Conservation (phyloP, 2,329 filamentous ascomycete genomes). For the Ceratocystis ficicola region DNA sequence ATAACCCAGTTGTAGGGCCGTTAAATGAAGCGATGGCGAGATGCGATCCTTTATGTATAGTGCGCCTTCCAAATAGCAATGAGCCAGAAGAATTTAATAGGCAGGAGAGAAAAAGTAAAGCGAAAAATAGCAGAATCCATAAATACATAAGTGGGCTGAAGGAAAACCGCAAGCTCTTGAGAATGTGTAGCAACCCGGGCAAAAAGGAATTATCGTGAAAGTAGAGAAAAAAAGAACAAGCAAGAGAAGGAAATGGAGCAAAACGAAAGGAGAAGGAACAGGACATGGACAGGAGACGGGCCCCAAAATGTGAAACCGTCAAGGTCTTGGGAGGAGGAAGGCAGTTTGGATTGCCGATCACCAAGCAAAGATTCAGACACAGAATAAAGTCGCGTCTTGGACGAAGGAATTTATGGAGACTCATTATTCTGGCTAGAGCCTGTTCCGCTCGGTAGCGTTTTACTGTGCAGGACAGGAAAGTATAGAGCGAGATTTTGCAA, state of each 20-base stretch:
- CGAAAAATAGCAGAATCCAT: not conserved
- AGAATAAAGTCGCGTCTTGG: not conserved
- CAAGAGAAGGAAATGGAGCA: not conserved
- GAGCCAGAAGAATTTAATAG: not conserved
- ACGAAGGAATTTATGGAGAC: not conserved
- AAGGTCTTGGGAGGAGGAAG: not conserved
- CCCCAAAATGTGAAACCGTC: slow-evolving; percentile 12
- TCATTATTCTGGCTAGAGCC: not conserved
- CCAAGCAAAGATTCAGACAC: not conserved
- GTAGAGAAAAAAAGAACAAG: not conserved
- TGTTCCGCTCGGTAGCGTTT: no score
- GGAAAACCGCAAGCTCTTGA: not conserved
- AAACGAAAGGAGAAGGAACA: not conserved
- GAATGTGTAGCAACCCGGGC: not conserved
- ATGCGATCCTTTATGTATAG: no score
- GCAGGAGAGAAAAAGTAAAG: not conserved
- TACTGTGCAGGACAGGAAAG: no score
- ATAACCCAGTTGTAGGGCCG: no score
- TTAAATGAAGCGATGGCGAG: no score
- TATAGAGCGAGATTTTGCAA: no score
- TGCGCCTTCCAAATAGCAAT: not conserved
- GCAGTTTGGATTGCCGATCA: not conserved
- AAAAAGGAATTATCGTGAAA: not conserved
- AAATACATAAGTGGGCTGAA: not conserved
- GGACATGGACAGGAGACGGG: not conserved